Base-by-base conservation (phyloP, 768 basidiomycete genomes). In the Kwoniella dendrophila region DNA sequence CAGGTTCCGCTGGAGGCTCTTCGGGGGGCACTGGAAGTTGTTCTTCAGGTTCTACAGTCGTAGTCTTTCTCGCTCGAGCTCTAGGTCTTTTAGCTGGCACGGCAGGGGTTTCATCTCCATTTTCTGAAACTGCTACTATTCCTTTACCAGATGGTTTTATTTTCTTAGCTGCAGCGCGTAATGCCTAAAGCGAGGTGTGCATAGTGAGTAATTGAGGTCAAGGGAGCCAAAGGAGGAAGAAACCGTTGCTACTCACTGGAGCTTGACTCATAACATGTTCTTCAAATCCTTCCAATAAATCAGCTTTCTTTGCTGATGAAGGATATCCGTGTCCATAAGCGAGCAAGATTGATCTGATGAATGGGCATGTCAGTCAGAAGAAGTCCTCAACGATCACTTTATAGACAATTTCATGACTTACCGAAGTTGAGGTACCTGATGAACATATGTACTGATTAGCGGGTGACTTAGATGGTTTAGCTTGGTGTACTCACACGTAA, bases 351-450 rank as follows among this genome's bases (percentile, higher is more conserved):
- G 71, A 70, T 38, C 77, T 76, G 52, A 11, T 20, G 18, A 24
- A 6, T 5, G 36, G 18, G 36, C 8, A 6, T 36, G 45, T 32
- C 38, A 22, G 20, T 16, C 24, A 11, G 4, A 29, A 53, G 43
- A 44, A 18, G 18, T n/a, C 43, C n/a, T 11, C 18, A 22, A 20
- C 11, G 43, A 6, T 48, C 0, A n/a, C 40, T 44, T 24, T 12
- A 32, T 24, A 29, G 26, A 52, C n/a, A 30, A n/a, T 36, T 36
- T 36, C 10, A 20, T 51, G 56, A 11, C 65, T 64, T 26, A 74
- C 70, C 74, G 63, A 14, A 78, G 64, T 66, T 78, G 77, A 18
- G 77, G 63, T 24, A 78, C 70, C 75, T 78, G 43, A 3, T 34
- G 14, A 14, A 44, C 41, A 10, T 33, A 22, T 6, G 38, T 26